Conservation (phyloP, 2,329 filamentous ascomycete genomes). For the Eutypa lata region DNA sequence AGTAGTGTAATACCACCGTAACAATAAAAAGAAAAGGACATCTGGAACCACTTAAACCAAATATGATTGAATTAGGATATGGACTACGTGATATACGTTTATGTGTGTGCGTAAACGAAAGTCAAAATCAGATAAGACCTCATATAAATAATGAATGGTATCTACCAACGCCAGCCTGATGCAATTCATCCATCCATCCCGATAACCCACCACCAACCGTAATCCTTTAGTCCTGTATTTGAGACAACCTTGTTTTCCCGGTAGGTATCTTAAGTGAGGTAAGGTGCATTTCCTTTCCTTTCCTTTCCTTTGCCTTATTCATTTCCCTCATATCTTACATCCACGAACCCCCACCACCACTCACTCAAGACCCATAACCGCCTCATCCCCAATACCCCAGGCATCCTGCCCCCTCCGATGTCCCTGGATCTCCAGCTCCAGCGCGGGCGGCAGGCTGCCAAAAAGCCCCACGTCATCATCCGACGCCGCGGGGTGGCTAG, state of each 20-base stretch:
- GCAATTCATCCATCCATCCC: background rate
- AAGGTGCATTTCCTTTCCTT: too few species aligned
- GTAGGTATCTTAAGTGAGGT: too few species aligned
- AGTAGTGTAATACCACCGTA: too few species aligned
- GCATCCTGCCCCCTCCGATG: conserved; percentile 53
- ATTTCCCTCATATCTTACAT: background rate
- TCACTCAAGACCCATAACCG: conserved; percentile 77
- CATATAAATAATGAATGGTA: background rate
- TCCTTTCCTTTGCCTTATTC: background rate
- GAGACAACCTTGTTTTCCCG: background rate
- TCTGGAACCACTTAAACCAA: too few species aligned
- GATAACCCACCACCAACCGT: too few species aligned
- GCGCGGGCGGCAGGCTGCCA: conserved; percentile 25
- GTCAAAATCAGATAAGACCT: background rate
- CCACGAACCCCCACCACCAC: background rate
- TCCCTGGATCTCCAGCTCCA: conserved; percentile 52
- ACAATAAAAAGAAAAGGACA: too few species aligned
- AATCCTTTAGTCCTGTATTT: too few species aligned
- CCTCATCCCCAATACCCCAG: conserved; percentile 82
- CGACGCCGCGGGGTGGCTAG: conserved; percentile 26
- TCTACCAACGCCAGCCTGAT: background rate
- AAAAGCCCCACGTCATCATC: conserved; percentile 14
- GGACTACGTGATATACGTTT: too few species aligned
- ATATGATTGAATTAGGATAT: too few species aligned
- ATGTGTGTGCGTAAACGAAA: too few species aligned